A percentile compares a stretch with the other conserved stretches of the same genome.
phyloP scores from a whole-genome alignment of 2,329 filamentous ascomycete species.

The Aspergillus ustus region DNA sequence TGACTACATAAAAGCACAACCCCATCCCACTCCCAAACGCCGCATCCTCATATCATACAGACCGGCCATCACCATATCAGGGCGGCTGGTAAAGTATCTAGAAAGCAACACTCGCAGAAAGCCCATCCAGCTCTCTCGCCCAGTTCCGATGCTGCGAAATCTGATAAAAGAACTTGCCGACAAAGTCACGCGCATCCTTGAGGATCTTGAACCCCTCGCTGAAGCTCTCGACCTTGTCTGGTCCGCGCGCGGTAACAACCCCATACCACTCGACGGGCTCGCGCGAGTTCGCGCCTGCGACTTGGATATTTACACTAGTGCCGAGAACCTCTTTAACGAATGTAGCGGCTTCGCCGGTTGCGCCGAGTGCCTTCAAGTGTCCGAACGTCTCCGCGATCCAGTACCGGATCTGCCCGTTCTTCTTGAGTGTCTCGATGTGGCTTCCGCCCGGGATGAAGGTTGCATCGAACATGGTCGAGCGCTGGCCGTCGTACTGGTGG shows the following conservation, averaged over 20 bases:
- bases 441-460: slow-evolving; percentile 76
- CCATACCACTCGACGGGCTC: slow-evolving; percentile 38
- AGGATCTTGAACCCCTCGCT: slow-evolving; percentile 56
- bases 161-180: slow-evolving; percentile 70
- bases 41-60: not conserved
- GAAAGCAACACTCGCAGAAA: slow-evolving; percentile 69
- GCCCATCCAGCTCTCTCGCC: slow-evolving; percentile 73
- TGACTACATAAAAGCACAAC: not conserved
- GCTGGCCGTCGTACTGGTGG: slow-evolving; percentile 79
- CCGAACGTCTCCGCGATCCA: slow-evolving; percentile 82
- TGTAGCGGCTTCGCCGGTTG: slow-evolving; percentile 30
- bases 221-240: slow-evolving; percentile 22
- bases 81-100: not conserved
- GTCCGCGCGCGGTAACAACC: slow-evolving; percentile 38
- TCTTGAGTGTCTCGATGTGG: slow-evolving; percentile 64
- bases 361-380: slow-evolving; percentile 55
- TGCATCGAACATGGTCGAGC: slow-evolving; percentile 78
- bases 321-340: slow-evolving; percentile 36
- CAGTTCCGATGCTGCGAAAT: slow-evolving; percentile 76
- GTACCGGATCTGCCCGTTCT: slow-evolving; percentile 74
- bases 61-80: no score
- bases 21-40: not conserved
- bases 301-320: slow-evolving; percentile 31
- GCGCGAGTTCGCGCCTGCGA: slow-evolving; percentile 25
- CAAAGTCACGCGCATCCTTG: slow-evolving; percentile 69